Percentiles rank a stretch among this genome's conserved stretches.
Conservation (phyloP, 768 basidiomycete species). For the Auriscalpium vulgare region DNA sequence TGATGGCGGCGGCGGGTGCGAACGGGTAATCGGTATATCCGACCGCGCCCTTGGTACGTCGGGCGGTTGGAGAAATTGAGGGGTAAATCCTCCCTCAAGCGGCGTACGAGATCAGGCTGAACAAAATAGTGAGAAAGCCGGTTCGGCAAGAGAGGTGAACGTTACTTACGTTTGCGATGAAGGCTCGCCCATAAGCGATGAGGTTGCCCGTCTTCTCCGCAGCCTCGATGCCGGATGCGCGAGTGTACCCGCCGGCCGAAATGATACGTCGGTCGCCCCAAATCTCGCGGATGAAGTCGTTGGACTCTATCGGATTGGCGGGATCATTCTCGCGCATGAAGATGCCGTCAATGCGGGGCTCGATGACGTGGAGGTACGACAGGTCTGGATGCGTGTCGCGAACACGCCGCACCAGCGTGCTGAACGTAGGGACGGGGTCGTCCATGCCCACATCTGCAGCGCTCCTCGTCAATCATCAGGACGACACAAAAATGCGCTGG, state of each 20-base stretch:
- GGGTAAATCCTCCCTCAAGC: too few species aligned
- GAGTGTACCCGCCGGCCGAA: not conserved
- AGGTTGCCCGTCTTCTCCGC: not conserved
- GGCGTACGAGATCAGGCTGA: too few species aligned
- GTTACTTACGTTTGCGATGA: not conserved
- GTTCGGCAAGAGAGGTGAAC: not conserved
- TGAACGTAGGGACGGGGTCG: constrained; percentile 48
- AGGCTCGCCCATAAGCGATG: not conserved
- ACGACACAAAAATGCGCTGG: not conserved
- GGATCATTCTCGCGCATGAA: not conserved
- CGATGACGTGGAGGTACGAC: constrained; percentile 19
- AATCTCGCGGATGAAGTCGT: not conserved
- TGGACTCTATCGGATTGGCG: not conserved
- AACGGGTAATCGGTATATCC: too few species aligned
- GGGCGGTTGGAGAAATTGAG: too few species aligned
- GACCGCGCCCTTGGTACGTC: too few species aligned
- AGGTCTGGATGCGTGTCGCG: constrained; percentile 25
- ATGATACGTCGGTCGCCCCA: not conserved
- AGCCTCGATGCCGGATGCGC: not conserved
- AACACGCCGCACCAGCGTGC: constrained; percentile 36
- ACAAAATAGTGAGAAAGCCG: too few species aligned
- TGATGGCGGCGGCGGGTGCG: too few species aligned
- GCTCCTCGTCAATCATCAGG: constrained; percentile 26
- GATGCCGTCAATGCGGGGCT: constrained; percentile 26
- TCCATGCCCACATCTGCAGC: constrained; percentile 24